Conservation (phyloP, 495 filamentous ascomycete genomes). For the Aspergillus ostianus region DNA sequence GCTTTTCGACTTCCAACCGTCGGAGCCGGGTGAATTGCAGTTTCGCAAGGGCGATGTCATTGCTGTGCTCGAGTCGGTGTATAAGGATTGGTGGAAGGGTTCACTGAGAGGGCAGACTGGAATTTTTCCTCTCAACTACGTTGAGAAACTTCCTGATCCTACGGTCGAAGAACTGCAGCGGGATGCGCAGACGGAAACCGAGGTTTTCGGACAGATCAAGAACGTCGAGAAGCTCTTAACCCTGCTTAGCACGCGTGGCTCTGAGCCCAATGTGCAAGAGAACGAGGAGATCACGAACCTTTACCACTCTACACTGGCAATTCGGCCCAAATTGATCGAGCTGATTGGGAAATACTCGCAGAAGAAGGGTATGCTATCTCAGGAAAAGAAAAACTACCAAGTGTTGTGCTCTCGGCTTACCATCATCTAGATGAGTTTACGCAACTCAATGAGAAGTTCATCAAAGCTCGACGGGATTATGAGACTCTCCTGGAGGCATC, state of each 20-base stretch:
- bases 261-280: constrained; percentile 80
- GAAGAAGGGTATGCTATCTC: constrained; percentile 76
- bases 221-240: constrained; percentile 97
- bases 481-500: constrained; percentile 93
- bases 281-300: constrained; percentile 92
- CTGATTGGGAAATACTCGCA: constrained; percentile 98
- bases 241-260: constrained; percentile 88
- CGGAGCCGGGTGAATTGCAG: constrained; percentile 89
- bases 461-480: constrained; percentile 95
- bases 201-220: constrained; percentile 98
- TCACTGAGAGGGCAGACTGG: constrained; percentile 91
- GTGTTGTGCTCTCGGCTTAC: constrained; percentile 16
- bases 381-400: background rate
- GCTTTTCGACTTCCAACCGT: constrained; percentile 90
- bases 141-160: constrained; percentile 93
- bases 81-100: constrained; percentile 99
- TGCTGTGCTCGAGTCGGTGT: constrained; percentile 94
- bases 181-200: constrained; percentile 95
- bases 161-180: constrained; percentile 92
- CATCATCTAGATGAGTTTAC: constrained; percentile 81
- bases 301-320: constrained; percentile 91
- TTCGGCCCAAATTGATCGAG: constrained; percentile 95
- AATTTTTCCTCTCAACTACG: constrained; percentile 98
- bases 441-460: constrained; percentile 97
- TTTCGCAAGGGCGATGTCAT: constrained; percentile 98